A percentile compares a stretch with the other conserved stretches of the same genome.
phyloP scores from a whole-genome alignment of 176 grass and related monocot genomes.

The Musa schizocarpa region DNA sequence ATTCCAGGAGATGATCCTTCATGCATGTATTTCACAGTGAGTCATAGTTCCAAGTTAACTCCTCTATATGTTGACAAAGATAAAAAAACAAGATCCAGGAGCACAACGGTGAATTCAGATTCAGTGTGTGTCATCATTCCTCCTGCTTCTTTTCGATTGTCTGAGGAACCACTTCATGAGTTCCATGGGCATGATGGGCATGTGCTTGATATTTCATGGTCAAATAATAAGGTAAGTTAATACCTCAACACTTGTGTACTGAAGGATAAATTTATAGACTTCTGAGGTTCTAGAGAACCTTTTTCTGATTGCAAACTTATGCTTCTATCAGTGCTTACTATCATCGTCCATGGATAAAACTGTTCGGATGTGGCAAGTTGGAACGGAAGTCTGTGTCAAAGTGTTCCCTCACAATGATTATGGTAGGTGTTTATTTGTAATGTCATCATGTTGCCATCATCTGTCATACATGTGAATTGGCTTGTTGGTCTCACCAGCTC shows the following conservation, averaged over 20 bases:
- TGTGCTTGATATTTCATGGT: conserved; percentile 90
- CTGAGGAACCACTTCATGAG: conserved; percentile 54
- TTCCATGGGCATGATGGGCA: conserved; percentile 54
- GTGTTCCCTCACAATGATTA: conserved; percentile 74
- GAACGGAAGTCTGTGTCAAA: conserved; percentile 53
- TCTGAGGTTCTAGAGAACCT: conserved; percentile 2
- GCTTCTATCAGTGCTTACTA: conserved; percentile 43
- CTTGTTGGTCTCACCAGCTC: background rate
- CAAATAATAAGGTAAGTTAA: conserved; percentile 53
- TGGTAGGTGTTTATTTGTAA: conserved; percentile 30
- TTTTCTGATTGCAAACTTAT: background rate
- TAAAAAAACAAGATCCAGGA: conserved; percentile 44
- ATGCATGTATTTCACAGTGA: conserved; percentile 55
- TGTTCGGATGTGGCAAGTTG: conserved; percentile 71
- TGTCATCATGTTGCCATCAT: background rate
- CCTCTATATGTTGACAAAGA: conserved; percentile 32
- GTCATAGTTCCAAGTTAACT: conserved; percentile 50
- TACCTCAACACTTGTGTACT: background rate
- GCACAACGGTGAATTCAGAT: conserved; percentile 30
- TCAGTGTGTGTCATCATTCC: conserved; percentile 76
- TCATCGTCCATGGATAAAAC: conserved; percentile 87
- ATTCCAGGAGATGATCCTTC: conserved; percentile 59
- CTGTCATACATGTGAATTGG: conserved; percentile 5
- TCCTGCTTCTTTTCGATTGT: conserved; percentile 46
- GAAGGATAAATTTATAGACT: no score